Evolutionary conservation across 495 filamentous ascomycete species (phyloP).

Genomic region (Annulohypoxylon bovei): DNA sequence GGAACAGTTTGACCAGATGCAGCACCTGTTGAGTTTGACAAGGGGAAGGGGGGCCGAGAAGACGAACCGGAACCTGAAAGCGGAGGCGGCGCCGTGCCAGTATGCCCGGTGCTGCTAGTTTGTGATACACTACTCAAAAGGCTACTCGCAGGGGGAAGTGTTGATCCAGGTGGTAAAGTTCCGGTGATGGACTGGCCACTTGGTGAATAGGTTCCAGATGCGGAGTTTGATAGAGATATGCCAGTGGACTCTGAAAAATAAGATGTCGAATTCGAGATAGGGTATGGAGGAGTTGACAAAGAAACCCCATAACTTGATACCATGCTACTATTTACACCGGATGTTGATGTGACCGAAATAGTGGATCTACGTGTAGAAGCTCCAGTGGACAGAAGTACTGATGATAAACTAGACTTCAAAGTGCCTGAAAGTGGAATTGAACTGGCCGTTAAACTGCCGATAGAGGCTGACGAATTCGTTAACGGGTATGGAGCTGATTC

Average conservation of each 20-base stretch:
- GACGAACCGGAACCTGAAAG: neutral
- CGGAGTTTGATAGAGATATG: neutral
- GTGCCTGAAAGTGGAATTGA: slow-evolving; percentile 6
- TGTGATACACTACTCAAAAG: slow-evolving; percentile 1
- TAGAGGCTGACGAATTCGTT: slow-evolving; percentile 36
- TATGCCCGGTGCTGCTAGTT: neutral
- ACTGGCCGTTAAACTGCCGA: slow-evolving; percentile 6
- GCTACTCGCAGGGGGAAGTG: neutral
- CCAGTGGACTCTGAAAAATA: slow-evolving; percentile 1
- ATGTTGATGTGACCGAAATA: neutral
- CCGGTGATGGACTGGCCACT: neutral
- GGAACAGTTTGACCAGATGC: slow-evolving; percentile 18
- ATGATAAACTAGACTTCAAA: slow-evolving; percentile 7
- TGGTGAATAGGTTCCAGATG: neutral
- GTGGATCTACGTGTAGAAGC: neutral
- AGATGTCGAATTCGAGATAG: slow-evolving; percentile 25
- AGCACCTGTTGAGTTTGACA: slow-evolving; percentile 25
- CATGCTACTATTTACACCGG: neutral
- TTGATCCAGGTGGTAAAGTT: neutral
- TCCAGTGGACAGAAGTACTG: slow-evolving; percentile 12
- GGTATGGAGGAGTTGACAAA: slow-evolving; percentile 23
- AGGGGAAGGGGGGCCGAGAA: slow-evolving; percentile 18
- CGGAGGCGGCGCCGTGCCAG: neutral
- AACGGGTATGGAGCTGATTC: slow-evolving; percentile 29
- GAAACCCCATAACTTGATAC: neutral